phyloP scores from a whole-genome alignment of 306 rosid species.

The Pyrus bretschneideri region DNA sequence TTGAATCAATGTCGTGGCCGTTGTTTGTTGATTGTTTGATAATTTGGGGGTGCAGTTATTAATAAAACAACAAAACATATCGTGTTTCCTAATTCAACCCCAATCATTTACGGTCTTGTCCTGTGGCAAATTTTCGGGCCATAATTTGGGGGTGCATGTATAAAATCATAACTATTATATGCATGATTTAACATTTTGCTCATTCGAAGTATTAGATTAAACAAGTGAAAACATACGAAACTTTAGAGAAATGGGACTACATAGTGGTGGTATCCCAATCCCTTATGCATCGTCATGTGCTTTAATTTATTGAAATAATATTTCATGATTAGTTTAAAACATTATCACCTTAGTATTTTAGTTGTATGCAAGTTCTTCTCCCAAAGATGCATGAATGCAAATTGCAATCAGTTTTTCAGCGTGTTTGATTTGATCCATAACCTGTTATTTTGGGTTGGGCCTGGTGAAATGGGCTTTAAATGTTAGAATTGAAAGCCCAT shows the following conservation, averaged over 20 bases:
- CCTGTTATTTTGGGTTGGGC: neutral
- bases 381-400: neutral
- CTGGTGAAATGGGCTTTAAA: neutral
- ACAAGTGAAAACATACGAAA: neutral
- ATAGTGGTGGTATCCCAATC: neutral
- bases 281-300: neutral
- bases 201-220: too few species aligned
- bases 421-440: neutral
- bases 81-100: too few species aligned
- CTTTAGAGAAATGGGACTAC: neutral
- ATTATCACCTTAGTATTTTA: neutral
- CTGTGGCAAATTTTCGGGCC: too few species aligned
- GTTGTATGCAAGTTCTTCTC: neutral
- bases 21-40: too few species aligned
- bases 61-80: too few species aligned
- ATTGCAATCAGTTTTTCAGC: neutral
- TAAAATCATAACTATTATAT: too few species aligned
- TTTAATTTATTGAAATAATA: too few species aligned
- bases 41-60: neutral
- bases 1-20: neutral
- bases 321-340: too few species aligned
- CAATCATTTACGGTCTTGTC: too few species aligned
- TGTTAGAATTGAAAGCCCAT: neutral
- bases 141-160: too few species aligned
- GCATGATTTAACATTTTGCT: too few species aligned